Base-by-base conservation (phyloP, 1,284 basidiomycete species). In the Butyriboletus pseudospeciosus region DNA sequence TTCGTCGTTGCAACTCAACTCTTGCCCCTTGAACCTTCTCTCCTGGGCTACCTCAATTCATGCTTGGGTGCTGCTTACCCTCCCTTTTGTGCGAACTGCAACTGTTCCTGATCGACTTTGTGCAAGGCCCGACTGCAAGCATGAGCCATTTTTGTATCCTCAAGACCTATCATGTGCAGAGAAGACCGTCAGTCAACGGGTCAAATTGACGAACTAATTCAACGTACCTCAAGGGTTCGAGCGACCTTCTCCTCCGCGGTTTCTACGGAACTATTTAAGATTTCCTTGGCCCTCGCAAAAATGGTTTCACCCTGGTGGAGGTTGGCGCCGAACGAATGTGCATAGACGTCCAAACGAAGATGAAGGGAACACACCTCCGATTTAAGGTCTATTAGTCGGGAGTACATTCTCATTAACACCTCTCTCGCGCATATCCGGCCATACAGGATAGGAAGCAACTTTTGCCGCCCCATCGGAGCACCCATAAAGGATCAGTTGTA, bases 341-440 rank as follows among this genome's bases (percentile, higher is more conserved):
- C 17, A 41, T 14, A 46, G 5, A 36, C 6, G 20, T 40, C 54
- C 26, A 58, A 37, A 28, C 30, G 25, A 28, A 43, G 57, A 57
- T 37, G 14, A 40, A 20, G n/a, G 36, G 34, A n/a, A 30, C 43
- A 39, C 1, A 32, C 28, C 47, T 48, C 37, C 14, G 20, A 73
- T 80, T 54, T 62, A 83, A 9, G 86, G 82, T 45, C 92, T 83
- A 16, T 69, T 70, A 1, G 78, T 79, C 0, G 86, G 87, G 43
- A 89, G 75, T 53, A 79, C 76, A 20, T 78, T 76, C 64, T 93
- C 90, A 58, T 79, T 76, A 38, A 93, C 63, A 49, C 87, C 87
- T 57, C 81, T 79, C 65, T 87, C 82, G 55, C 90, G 81, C 32
- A 94, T 89, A 64, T 94, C 92, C 14, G 92, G 91, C 92, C 92